Evolutionary conservation across 768 basidiomycete species (phyloP).

Genomic region (Scleroderma citrinum): DNA sequence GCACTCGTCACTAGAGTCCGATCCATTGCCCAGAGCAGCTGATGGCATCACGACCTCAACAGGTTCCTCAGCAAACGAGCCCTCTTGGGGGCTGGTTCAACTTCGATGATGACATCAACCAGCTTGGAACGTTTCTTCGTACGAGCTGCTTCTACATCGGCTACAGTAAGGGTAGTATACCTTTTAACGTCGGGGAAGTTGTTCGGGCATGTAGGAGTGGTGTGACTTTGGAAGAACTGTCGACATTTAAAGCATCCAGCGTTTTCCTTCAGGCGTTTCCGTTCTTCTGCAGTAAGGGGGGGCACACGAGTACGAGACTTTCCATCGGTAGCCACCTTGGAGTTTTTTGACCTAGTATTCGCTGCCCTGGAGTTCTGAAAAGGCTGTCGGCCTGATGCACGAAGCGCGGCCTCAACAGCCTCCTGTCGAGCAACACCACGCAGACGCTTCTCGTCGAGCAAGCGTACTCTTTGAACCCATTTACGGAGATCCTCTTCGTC

Average conservation of each 20-base stretch:
- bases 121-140: neutral
- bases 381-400: neutral
- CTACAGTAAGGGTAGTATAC: conserved; percentile 6
- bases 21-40: conserved; percentile 8
- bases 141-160: conserved; percentile 2
- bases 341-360: neutral
- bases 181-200: neutral
- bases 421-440: neutral
- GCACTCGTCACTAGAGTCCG: conserved; percentile 3
- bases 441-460: neutral
- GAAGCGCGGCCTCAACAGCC: neutral
- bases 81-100: neutral
- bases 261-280: conserved; percentile 6
- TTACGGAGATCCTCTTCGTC: neutral
- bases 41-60: conserved; percentile 5
- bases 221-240: conserved; percentile 9
- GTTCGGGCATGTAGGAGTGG: neutral
- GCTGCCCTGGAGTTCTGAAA: neutral
- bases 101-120: neutral
- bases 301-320: neutral
- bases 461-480: neutral
- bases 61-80: neutral
- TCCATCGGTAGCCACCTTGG: neutral
- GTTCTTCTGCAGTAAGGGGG: conserved; percentile 6
- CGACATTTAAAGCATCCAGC: conserved; percentile 24